phyloP scores from a whole-genome alignment of 495 filamentous ascomycete genomes.

The Penicillium flavigenum region DNA sequence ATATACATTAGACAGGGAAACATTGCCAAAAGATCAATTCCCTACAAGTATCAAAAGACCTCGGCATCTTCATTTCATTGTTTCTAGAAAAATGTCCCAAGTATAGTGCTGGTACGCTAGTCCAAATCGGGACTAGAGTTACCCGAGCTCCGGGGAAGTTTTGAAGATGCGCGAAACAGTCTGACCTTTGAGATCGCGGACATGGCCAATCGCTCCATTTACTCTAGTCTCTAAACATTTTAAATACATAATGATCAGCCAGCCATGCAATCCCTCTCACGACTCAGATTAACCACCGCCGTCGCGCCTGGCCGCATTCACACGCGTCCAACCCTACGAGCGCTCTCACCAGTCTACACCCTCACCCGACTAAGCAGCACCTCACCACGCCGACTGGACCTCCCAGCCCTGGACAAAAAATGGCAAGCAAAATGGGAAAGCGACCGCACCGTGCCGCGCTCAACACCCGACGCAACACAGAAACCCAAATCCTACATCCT shows the following conservation, averaged over 20 bases:
- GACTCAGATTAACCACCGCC: constrained; percentile 30
- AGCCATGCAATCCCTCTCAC: constrained; percentile 33
- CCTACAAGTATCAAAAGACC: not conserved
- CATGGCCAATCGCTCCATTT: not conserved
- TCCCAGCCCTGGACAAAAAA: constrained; percentile 68
- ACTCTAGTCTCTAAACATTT: not conserved
- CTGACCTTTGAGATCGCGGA: not conserved
- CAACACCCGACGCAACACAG: constrained; percentile 15
- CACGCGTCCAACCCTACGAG: constrained; percentile 17
- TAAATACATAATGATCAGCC: constrained; percentile 17
- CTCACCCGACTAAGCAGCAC: constrained; percentile 29
- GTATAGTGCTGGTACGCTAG: constrained; percentile 19
- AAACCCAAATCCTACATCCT: constrained; percentile 70
- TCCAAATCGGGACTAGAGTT: constrained; percentile 27
- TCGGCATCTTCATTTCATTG: not conserved
- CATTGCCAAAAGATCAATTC: not conserved
- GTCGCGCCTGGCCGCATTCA: constrained; percentile 26
- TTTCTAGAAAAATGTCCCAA: not conserved
- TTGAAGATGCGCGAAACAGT: constrained; percentile 21
- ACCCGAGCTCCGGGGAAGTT: constrained; percentile 25
- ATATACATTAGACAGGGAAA: not conserved
- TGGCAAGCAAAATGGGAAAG: constrained; percentile 63
- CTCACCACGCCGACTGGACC: constrained; percentile 50
- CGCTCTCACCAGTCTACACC: constrained; percentile 17
- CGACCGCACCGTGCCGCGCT: constrained; percentile 17